These are phyloP conservation scores for Staphylotrichum tortipilum DNA, from an alignment of 495 filamentous ascomycete genomes.

Conservation along the genomic window DNA sequence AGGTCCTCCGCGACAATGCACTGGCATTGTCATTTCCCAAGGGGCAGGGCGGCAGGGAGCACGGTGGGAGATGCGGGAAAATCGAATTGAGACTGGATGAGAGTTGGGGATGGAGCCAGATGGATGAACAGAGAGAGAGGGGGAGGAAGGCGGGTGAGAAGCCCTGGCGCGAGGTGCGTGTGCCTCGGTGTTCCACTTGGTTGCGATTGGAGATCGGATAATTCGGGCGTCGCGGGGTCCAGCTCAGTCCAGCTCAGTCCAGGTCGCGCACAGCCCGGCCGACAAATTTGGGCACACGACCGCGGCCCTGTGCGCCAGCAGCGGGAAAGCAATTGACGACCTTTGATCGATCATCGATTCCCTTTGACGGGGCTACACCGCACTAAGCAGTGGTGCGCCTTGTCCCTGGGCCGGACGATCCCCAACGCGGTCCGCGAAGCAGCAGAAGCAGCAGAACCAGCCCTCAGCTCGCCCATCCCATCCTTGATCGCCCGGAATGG, in stretches of 20 bases:
- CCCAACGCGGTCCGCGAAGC: slow-evolving; percentile 9
- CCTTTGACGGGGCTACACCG: not conserved
- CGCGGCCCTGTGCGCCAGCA: too few relatives aligned
- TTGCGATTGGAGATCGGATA: not conserved
- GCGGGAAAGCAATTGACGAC: not conserved
- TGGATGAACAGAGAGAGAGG: too few relatives aligned
- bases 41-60: too few relatives aligned
- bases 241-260: too few relatives aligned
- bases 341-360: not conserved
- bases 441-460: too few relatives aligned
- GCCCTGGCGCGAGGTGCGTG: too few relatives aligned
- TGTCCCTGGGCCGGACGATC: slow-evolving; percentile 1
- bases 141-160: too few relatives aligned
- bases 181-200: not conserved
- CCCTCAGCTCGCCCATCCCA: too few relatives aligned
- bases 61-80: too few relatives aligned
- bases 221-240: slow-evolving; percentile 4
- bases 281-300: slow-evolving; percentile 1
- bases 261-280: not conserved
- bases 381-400: not conserved
- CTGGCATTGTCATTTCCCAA: not conserved
- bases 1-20: not conserved
- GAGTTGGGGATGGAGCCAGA: too few relatives aligned
- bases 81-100: too few relatives aligned
- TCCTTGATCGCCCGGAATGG: too few relatives aligned